Base-by-base conservation (phyloP, 352 stramenopile species). In the Globisporangium nagaii region DNA sequence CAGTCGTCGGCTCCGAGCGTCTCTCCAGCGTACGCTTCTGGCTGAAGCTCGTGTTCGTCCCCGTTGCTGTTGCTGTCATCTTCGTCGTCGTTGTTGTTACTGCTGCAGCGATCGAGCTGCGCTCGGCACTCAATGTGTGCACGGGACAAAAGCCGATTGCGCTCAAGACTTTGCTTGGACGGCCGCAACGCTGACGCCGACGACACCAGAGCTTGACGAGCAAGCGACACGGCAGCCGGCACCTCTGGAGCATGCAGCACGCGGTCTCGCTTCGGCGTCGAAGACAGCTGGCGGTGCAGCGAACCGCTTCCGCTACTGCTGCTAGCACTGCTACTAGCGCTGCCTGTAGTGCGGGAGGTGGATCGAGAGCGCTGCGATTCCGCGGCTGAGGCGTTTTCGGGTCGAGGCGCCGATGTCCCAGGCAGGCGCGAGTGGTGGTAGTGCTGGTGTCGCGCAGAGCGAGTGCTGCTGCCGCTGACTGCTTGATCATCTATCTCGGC, bases 151-250 rank as follows among this genome's bases (percentile, higher is more conserved):
- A 58, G 36, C 5, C 37, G 40, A 32, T 51, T 59, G 44, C 44
- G 52, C 13, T 56, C 48, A 9, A 31, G 32, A 6, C 49, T 46
- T 27, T 72, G 68, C 55, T 84, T 83, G 0, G 63, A 67, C 24
- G 71, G 75, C 2, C 75, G 69, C 12, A 75, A 53, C 2, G 66
- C 64, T 1, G 75, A 84, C 0, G 71, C 73, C 1, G 75, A 86
- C 6, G 75, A 79, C 0, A 66, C 78, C 24, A 86, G 57, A 15
- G 41, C 57, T 28, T 57, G 47, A 1, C 47, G 56, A 15, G 56
- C 47, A 5, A 57, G 19, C 11, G 40, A 39, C 13, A 31, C 36
- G 3, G 19, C 27, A 10, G 8, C 19, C 2, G 27, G 25, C 8
- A 48, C 15, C 12, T 55, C 45, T 0, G 51, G 51, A 27, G 6